Evolutionary conservation across 2,329 filamentous ascomycete species (phyloP).

Genomic region (Cladosporium sp.): DNA sequence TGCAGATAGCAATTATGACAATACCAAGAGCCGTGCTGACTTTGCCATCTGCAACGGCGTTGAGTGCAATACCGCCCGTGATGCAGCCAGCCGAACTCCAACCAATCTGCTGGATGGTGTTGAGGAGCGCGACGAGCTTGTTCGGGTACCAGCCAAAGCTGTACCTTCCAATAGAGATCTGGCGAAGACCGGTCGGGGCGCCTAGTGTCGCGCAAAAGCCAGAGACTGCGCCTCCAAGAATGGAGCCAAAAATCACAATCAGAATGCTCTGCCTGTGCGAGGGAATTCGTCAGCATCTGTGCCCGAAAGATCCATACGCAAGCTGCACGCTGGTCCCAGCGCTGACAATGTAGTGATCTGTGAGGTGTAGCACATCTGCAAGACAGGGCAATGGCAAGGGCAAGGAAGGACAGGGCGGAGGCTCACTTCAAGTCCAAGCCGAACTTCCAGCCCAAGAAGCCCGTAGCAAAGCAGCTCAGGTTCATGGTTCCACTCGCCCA

Average conservation of each 20-base stretch:
- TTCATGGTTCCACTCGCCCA: slow-evolving; percentile 33
- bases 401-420: neutral
- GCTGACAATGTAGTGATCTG: neutral
- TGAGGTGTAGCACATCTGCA: neutral
- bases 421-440: slow-evolving; percentile 36
- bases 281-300: neutral
- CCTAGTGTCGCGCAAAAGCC: slow-evolving; percentile 32
- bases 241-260: slow-evolving; percentile 27
- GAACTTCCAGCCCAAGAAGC: slow-evolving; percentile 44
- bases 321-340: no score
- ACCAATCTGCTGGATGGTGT: slow-evolving; percentile 42
- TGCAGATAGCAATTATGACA: slow-evolving; percentile 36
- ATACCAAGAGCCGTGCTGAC: slow-evolving; percentile 41
- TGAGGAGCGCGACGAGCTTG: slow-evolving; percentile 43
- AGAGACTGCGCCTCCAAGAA: slow-evolving; percentile 27
- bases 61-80: slow-evolving; percentile 37
- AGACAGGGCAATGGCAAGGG: neutral
- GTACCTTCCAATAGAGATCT: slow-evolving; percentile 40
- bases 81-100: slow-evolving; percentile 39
- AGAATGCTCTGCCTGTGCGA: slow-evolving; percentile 29
- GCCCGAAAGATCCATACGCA: neutral
- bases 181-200: slow-evolving; percentile 34
- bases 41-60: slow-evolving; percentile 37
- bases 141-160: slow-evolving; percentile 48
- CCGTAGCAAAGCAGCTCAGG: slow-evolving; percentile 32